These are phyloP conservation scores for Echites panduratus DNA, from an alignment of 257 asterid genomes.

Conservation along the genomic window DNA sequence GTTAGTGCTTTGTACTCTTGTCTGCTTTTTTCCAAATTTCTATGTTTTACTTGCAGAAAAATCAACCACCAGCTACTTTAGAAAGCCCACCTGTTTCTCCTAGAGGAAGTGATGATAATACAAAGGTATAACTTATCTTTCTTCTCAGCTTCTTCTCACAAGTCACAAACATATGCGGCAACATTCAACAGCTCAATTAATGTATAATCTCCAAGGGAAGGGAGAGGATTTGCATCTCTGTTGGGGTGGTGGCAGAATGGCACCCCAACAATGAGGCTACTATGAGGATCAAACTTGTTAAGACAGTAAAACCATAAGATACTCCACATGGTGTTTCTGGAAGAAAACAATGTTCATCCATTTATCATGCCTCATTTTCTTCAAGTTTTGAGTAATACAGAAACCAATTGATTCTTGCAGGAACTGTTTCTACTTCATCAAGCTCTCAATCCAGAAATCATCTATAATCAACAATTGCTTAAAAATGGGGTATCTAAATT, in stretches of 20 bases:
- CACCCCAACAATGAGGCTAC: too few species aligned
- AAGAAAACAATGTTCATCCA: too few species aligned
- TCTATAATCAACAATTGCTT: slow-evolving; percentile 48
- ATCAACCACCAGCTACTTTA: slow-evolving; percentile 32
- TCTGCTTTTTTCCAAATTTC: neutral
- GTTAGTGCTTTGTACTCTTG: neutral
- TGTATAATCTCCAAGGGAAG: neutral
- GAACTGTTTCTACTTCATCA: slow-evolving; percentile 62
- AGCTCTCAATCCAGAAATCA: slow-evolving; percentile 56
- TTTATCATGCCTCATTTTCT: too few species aligned
- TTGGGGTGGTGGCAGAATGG: too few species aligned
- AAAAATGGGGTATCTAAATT: slow-evolving; percentile 49
- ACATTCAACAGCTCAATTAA: neutral
- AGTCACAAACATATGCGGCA: neutral
- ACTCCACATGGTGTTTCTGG: too few species aligned
- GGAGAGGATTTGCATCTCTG: neutral
- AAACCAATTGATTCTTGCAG: slow-evolving; percentile 26
- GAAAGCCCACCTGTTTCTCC: slow-evolving; percentile 67
- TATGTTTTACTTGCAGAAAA: slow-evolving; percentile 25
- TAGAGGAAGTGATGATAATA: slow-evolving; percentile 47
- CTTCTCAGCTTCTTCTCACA: neutral
- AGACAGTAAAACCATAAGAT: too few species aligned
- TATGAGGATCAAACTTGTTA: too few species aligned
- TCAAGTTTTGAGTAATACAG: too few species aligned
- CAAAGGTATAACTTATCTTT: slow-evolving; percentile 38